Evolutionary conservation across 805 yeast species (phyloP).

Genomic region (Candida nanaspora): DNA sequence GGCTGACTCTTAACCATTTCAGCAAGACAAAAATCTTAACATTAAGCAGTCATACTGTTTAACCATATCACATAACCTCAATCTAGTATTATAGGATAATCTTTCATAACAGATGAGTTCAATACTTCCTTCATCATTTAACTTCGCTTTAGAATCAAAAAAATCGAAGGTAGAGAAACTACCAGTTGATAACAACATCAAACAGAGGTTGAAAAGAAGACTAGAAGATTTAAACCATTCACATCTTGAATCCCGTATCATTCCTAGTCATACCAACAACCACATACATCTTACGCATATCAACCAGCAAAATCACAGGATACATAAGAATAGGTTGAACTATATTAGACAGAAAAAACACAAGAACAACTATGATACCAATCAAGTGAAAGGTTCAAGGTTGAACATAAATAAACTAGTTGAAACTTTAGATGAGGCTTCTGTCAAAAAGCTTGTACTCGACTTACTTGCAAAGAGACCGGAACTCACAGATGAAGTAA

Average conservation of each 20-base stretch:
- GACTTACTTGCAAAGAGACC: conserved; percentile 55
- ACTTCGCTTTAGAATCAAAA: not conserved
- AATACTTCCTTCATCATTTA: conserved; percentile 1
- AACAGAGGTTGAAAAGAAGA: conserved; percentile 1
- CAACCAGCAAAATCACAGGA: not conserved
- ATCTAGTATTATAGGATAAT: too few species aligned
- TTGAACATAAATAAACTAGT: conserved; percentile 59
- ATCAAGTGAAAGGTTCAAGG: conserved; percentile 43
- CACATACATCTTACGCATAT: not conserved
- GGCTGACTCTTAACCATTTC: too few species aligned
- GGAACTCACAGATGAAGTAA: conserved; percentile 45
- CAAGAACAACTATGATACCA: conserved; percentile 10
- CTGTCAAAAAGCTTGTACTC: conserved; percentile 45
- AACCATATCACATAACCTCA: too few species aligned
- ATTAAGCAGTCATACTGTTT: too few species aligned
- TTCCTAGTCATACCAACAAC: not conserved
- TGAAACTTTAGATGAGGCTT: conserved; percentile 56
- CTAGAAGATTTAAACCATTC: not conserved
- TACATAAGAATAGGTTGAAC: conserved; percentile 8
- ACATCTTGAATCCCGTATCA: not conserved
- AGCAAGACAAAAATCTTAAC: too few species aligned
- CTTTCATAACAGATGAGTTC: not conserved
- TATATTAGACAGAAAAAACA: conserved; percentile 27
- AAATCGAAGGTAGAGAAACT: not conserved
- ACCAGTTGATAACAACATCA: not conserved